phyloP scores from a whole-genome alignment of 1,284 basidiomycete genomes.

The Ceratobasidium sp. region DNA sequence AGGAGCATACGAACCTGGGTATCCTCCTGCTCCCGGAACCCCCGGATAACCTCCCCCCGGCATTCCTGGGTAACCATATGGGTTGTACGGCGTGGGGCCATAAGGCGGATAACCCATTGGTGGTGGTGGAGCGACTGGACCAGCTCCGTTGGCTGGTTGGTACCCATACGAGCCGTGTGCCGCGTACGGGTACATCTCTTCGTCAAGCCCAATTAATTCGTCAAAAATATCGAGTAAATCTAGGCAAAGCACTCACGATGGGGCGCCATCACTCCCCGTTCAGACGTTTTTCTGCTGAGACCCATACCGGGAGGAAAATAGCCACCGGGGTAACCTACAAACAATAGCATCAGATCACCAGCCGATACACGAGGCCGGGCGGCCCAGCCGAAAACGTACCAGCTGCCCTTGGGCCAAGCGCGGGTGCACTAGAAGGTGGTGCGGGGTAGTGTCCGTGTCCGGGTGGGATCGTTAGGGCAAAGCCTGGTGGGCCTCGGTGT shows the following conservation, averaged over 20 bases:
- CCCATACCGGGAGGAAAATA: slow-evolving; percentile 34
- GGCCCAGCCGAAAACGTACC: slow-evolving; percentile 11
- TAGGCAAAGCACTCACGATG: slow-evolving; percentile 12
- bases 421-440: slow-evolving; percentile 34
- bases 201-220: not conserved
- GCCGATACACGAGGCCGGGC: slow-evolving; percentile 6
- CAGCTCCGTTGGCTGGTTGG: not conserved
- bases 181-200: slow-evolving; percentile 16
- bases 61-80: slow-evolving; percentile 18
- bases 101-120: slow-evolving; percentile 22
- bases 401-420: slow-evolving; percentile 18
- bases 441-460: slow-evolving; percentile 1
- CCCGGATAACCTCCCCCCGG: not conserved
- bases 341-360: slow-evolving; percentile 7
- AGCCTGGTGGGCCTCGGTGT: slow-evolving; percentile 2
- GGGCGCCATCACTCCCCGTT: slow-evolving; percentile 12
- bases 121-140: slow-evolving; percentile 4
- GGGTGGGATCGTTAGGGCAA: slow-evolving; percentile 6
- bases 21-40: not conserved
- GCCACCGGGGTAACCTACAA: slow-evolving; percentile 18
- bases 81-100: slow-evolving; percentile 25
- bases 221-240: not conserved
- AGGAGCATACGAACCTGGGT: not conserved
- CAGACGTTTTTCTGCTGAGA: slow-evolving; percentile 28
- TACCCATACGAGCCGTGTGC: slow-evolving; percentile 20